A percentile compares a stretch with the other conserved stretches of the same genome.
These are phyloP conservation scores for Nadsonia starkeyi-henricii DNA, from an alignment of 1,139 yeast species.

Conservation along the genomic window DNA sequence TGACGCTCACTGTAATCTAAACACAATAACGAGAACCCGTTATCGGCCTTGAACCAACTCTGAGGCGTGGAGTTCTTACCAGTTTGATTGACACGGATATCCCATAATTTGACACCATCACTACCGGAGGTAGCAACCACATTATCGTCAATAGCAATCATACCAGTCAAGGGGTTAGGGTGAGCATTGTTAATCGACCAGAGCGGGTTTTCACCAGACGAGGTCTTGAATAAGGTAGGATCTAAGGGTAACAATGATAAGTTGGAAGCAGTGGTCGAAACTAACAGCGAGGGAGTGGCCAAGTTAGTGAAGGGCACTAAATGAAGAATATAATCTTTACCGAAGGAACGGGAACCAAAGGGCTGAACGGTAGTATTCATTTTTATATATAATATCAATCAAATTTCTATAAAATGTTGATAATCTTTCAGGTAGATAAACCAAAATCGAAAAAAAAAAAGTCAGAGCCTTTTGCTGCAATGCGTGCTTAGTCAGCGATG, in stretches of 20 bases:
- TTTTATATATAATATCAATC: not conserved
- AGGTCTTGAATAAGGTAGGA: not conserved
- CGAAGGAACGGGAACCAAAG: not conserved
- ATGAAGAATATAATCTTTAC: not conserved
- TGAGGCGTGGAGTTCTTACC: constrained; percentile 17
- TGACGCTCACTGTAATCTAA: constrained; percentile 22
- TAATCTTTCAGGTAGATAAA: not conserved
- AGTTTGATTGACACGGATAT: constrained; percentile 27
- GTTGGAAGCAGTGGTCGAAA: not conserved
- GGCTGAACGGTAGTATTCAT: not conserved
- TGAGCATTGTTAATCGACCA: constrained; percentile 2
- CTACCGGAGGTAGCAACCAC: constrained; percentile 32
- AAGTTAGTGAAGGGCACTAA: not conserved
- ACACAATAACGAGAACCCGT: constrained; percentile 6
- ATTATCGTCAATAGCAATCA: constrained; percentile 13
- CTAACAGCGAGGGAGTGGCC: not conserved
- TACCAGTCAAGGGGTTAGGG: constrained; percentile 2
- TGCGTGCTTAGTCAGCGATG: not conserved
- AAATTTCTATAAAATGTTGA: not conserved
- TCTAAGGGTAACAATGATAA: not conserved
- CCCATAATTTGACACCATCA: constrained; percentile 59
- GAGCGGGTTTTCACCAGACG: not conserved
- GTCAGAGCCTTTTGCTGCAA: not conserved
- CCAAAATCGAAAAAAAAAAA: not conserved
- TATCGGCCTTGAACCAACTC: constrained; percentile 1